These are phyloP conservation scores for Mallotus repandus DNA, from an alignment of 441 rosid genomes.

Conservation along the genomic window DNA sequence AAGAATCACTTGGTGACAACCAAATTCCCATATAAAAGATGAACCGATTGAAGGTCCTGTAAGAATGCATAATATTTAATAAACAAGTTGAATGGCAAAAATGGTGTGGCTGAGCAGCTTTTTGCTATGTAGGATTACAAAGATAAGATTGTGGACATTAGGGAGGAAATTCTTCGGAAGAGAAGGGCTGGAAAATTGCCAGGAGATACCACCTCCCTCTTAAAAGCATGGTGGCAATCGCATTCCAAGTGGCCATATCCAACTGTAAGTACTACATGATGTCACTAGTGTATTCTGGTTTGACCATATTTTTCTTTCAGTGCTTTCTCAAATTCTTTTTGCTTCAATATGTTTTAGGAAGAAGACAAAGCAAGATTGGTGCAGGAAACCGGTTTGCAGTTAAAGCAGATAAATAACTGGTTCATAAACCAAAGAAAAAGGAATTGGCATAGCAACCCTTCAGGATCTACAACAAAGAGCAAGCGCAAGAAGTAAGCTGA, in stretches of 20 bases:
- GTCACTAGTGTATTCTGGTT: not conserved
- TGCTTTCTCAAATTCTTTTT: not conserved
- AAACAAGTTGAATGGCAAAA: not conserved
- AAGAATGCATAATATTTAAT: not conserved
- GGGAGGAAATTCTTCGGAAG: slow-evolving; percentile 96
- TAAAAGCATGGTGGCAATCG: slow-evolving; percentile 96
- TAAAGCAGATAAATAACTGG: slow-evolving; percentile 97
- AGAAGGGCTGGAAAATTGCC: slow-evolving; percentile 98
- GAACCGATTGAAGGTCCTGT: not conserved
- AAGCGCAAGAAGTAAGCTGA: slow-evolving; percentile 80
- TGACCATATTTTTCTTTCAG: not conserved
- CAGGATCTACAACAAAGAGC: slow-evolving; percentile 78
- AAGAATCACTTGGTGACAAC: not conserved
- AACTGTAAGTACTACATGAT: slow-evolving; percentile 49
- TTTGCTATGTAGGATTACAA: slow-evolving; percentile 69
- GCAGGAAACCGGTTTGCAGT: slow-evolving; percentile 93
- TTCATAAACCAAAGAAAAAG: slow-evolving; percentile 96
- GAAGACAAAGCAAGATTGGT: slow-evolving; percentile 94
- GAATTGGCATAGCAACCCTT: slow-evolving; percentile 96
- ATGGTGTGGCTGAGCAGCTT: slow-evolving; percentile 13
- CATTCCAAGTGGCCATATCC: slow-evolving; percentile 99
- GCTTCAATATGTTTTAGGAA: slow-evolving; percentile 49
- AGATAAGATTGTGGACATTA: slow-evolving; percentile 88
- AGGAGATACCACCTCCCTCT: slow-evolving; percentile 86
- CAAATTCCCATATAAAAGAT: not conserved